Base-by-base conservation (phyloP, 331 rosid genomes). In the Saraca asoca region DNA sequence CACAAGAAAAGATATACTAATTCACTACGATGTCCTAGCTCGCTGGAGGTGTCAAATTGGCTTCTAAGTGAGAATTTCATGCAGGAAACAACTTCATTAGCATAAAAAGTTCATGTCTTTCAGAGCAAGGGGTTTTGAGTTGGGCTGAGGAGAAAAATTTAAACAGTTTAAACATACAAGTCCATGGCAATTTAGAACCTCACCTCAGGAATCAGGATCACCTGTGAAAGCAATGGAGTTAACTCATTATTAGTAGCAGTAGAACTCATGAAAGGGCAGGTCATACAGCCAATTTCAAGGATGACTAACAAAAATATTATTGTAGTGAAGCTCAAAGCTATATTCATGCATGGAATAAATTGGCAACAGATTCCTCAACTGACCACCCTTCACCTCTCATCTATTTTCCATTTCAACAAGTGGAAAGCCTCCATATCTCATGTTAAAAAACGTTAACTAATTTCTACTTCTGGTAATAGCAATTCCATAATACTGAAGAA, bases 181-280 rank as follows among this genome's bases (percentile, higher is more conserved):
- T 20, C 48, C 66, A 68, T 20, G n/a, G 70, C 65, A 19, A 67
- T 62, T 74, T 67, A 74, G 83, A 66, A 78, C 68, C 79, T 78
- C 81, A 82, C 73, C 83, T 82, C 69, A 82, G 86, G 86, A 82
- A 63, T 82, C 83, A 82, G 86, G 86, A 81, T 82, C 86, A 82
- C 86, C 86, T 82, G 86, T 82, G 86, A 82, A 78, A 77, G 76
- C 82, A 82, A 82, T 66, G 76, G 62, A 82, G 81, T 75, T 74
- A 70, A 72, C 71, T 54, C 62, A 73, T 66, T 62, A 77, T 81
- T 71, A 58, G 80, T 39, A 74, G 59, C 66, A 74, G 57, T 66
- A 65, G 71, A 69, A 69, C 75, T 11, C 12, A 51, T 56, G 64
- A 75, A 78, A 57, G 64, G 80, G 52, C 72, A 55, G 63, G 16